phyloP scores from a whole-genome alignment of 2,329 filamentous ascomycete species.

The Calonectria fujianensis region DNA sequence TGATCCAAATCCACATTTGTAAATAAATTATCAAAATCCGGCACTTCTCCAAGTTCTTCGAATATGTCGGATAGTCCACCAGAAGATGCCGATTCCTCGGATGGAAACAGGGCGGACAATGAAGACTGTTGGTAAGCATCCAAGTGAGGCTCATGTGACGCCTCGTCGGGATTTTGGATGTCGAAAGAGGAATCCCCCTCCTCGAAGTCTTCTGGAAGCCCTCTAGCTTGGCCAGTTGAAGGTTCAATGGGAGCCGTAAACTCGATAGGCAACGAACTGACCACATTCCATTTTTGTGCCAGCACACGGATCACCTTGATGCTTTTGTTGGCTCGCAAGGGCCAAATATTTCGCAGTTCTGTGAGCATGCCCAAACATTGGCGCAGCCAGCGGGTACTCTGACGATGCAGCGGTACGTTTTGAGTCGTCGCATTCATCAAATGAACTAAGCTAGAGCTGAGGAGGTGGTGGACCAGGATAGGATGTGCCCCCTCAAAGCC shows the following conservation, averaged over 20 bases:
- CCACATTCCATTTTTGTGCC: conserved; percentile 16
- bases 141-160: not conserved
- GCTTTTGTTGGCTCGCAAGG: conserved; percentile 3
- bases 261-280: conserved; percentile 4
- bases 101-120: not conserved
- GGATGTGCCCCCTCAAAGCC: not conserved
- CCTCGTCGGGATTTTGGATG: not conserved
- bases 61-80: not conserved
- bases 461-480: conserved; percentile 2
- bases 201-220: too few relatives aligned
- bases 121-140: not conserved
- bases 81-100: not conserved
- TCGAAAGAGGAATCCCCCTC: too few relatives aligned
- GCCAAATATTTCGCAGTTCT: not conserved
- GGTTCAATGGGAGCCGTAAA: not conserved
- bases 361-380: conserved; percentile 6
- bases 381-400: conserved; percentile 10
- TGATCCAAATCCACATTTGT: conserved; percentile 12
- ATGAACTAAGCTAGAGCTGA: conserved; percentile 2
- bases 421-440: conserved; percentile 11
- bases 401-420: not conserved
- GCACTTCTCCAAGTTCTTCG: not conserved
- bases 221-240: not conserved
- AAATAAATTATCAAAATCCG: conserved; percentile 1
- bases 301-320: conserved; percentile 13